These are phyloP conservation scores for Neurospora africana DNA, from an alignment of 495 filamentous ascomycete genomes.

Conservation along the genomic window DNA sequence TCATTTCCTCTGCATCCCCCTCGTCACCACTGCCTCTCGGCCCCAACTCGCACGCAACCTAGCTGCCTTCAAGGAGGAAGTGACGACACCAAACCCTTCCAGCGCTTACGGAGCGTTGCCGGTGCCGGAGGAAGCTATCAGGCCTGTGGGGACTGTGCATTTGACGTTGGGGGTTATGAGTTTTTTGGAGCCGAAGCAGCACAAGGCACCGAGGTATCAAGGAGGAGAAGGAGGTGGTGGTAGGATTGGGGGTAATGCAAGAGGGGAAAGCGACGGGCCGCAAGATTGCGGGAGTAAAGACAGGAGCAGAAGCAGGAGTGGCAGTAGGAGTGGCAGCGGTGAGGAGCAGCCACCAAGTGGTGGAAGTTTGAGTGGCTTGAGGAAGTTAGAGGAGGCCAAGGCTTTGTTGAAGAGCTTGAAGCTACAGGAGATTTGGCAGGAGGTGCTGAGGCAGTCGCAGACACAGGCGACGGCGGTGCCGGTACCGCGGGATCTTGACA, in stretches of 20 bases:
- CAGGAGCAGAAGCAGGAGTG: neutral
- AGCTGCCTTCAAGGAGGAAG: slow-evolving; percentile 47
- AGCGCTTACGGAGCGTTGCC: slow-evolving; percentile 18
- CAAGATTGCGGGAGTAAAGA: neutral
- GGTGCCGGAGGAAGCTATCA: slow-evolving; percentile 49
- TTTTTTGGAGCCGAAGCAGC: slow-evolving; percentile 39
- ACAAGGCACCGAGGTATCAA: too few relatives aligned
- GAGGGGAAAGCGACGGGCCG: neutral
- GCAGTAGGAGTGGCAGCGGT: neutral
- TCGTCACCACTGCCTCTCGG: slow-evolving; percentile 52
- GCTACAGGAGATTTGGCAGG: slow-evolving; percentile 31
- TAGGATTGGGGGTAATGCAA: neutral
- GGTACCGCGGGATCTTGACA: slow-evolving; percentile 3
- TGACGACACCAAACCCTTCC: slow-evolving; percentile 20
- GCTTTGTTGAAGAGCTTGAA: slow-evolving; percentile 45
- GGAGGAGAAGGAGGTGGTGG: neutral
- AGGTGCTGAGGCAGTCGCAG: slow-evolving; percentile 16
- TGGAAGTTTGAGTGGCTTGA: neutral
- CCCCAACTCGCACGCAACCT: slow-evolving; percentile 53
- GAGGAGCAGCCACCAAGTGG: neutral
- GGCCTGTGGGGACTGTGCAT: slow-evolving; percentile 74
- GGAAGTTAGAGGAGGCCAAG: slow-evolving; percentile 44
- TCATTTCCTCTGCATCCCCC: slow-evolving; percentile 81
- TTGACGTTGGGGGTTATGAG: slow-evolving; percentile 84
- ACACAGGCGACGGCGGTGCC: slow-evolving; percentile 3